These are phyloP conservation scores for Asterochloris erici DNA, from an alignment of 139 green algal genomes.

Conservation along the genomic window DNA sequence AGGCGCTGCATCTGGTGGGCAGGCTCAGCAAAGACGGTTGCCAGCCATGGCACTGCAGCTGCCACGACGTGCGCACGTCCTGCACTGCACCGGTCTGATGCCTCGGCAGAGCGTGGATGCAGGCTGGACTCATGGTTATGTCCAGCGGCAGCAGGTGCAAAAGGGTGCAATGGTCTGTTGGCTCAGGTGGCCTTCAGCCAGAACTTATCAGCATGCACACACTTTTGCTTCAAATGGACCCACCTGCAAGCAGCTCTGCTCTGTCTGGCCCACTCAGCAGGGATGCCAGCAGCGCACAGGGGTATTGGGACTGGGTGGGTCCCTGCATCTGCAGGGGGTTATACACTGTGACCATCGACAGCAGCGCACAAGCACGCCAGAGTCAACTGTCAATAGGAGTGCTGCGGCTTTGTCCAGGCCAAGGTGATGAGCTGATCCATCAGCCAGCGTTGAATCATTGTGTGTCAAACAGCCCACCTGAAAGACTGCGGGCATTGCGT, in stretches of 20 bases:
- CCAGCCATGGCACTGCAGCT: neutral
- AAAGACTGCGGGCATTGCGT: slow-evolving; percentile 30
- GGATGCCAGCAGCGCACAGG: too few relatives aligned
- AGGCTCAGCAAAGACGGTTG: neutral
- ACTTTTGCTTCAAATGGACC: too few relatives aligned
- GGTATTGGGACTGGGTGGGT: too few relatives aligned
- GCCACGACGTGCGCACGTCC: neutral
- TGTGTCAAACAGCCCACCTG: slow-evolving; percentile 2
- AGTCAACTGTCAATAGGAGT: too few relatives aligned
- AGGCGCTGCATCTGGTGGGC: neutral
- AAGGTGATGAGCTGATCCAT: neutral
- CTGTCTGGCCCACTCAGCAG: too few relatives aligned
- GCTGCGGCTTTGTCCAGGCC: neutral
- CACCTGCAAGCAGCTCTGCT: too few relatives aligned
- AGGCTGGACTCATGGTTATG: neutral
- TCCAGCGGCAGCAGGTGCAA: too few relatives aligned
- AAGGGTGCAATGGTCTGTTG: too few relatives aligned
- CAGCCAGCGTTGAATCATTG: neutral
- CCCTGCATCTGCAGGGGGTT: neutral
- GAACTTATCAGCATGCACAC: too few relatives aligned
- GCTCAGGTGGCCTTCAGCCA: too few relatives aligned
- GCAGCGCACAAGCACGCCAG: neutral
- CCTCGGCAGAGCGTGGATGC: neutral
- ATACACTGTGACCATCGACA: neutral
- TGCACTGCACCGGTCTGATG: neutral